These are phyloP conservation scores for Leishmania tarentolae DNA, from an alignment of 208 protist species.

Conservation along the genomic window DNA sequence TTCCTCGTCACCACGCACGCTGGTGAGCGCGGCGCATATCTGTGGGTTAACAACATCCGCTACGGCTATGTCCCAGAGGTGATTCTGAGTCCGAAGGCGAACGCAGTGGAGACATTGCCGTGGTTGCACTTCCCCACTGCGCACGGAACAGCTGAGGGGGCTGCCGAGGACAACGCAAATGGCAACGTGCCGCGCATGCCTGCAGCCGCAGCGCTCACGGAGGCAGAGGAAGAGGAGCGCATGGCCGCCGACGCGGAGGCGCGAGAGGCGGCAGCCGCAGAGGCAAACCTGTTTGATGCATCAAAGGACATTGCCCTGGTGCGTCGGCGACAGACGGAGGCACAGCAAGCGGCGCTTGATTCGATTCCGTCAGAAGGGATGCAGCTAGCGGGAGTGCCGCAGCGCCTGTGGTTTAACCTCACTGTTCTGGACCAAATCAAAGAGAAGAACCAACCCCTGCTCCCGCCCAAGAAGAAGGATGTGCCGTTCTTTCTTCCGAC, in stretches of 20 bases:
- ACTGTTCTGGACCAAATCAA: slow-evolving; percentile 89
- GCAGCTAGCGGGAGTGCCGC: slow-evolving; percentile 65
- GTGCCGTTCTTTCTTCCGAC: slow-evolving; percentile 92
- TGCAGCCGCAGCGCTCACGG: slow-evolving; percentile 8
- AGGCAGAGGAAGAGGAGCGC: slow-evolving; percentile 32
- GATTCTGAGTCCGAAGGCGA: slow-evolving; percentile 44
- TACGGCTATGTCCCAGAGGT: slow-evolving; percentile 90
- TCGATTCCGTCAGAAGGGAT: slow-evolving; percentile 63
- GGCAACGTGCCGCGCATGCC: slow-evolving; percentile 2
- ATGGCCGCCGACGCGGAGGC: slow-evolving; percentile 26
- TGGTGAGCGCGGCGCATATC: slow-evolving; percentile 78
- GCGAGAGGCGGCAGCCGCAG: slow-evolving; percentile 29
- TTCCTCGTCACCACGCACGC: slow-evolving; percentile 87
- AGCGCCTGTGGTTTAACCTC: slow-evolving; percentile 80
- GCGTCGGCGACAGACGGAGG: slow-evolving; percentile 38
- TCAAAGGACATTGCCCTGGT: slow-evolving; percentile 61
- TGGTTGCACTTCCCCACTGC: slow-evolving; percentile 80
- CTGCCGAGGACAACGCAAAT: slow-evolving; percentile 22
- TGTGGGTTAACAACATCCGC: slow-evolving; percentile 91
- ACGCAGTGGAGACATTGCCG: slow-evolving; percentile 49
- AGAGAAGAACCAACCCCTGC: slow-evolving; percentile 88
- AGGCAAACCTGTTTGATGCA: slow-evolving; percentile 72
- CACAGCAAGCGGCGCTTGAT: slow-evolving; percentile 52
- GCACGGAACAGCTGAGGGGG: slow-evolving; percentile 60
- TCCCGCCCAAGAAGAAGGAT: slow-evolving; percentile 91